Base-by-base conservation (phyloP, 2,329 filamentous ascomycete species). In the Fusarium sp. region DNA sequence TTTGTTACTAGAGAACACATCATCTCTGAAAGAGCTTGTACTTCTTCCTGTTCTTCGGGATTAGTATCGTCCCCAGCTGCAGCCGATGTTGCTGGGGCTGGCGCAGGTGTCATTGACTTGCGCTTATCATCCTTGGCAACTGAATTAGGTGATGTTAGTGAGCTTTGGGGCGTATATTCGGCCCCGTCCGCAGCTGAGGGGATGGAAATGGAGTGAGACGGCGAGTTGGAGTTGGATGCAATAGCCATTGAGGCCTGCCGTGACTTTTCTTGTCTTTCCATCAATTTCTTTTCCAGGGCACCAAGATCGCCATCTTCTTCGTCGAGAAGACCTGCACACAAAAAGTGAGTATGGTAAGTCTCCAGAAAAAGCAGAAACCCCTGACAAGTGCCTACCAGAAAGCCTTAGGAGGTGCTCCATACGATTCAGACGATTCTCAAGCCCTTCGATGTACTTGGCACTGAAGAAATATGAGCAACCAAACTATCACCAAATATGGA, bases 1-100 rank as follows among this genome's bases (percentile, higher is more conserved):
- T 97, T 98, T 2, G 94, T 98, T 27, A 99, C 93, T 29, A 99
- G 79, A 3, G 93, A 97, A 76, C 94, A 98, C 95, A 99, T 98
- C 90, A 97, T 95, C 77, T 99, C 95, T 1, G 94, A 97, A 53
- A 99, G 78, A 2, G 88, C 88, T 73, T 96, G 93, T 2, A 96
- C 91, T 69, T 96, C 90, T 65, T 89, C 83, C 19, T 62, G 57
- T 6, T 66, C 65, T 37, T 65, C 66, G 23, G 73, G 70, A 14
- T 69, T 72, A 3, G 69, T 62, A 13, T 70, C 63, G 4, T 47
- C 59, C 25, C 53, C 56, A 29, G 59, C 63, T 14, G 42, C 32
- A 44, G n/a, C 17, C 14, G 54, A 36, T 9, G 27, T 29, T 25
- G 32, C 37, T 19, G 56, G 56, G 38, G 56, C 56, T 35, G 65